Evolutionary conservation across 257 asterid genomes (phyloP).

Genomic region (Plantago major): DNA sequence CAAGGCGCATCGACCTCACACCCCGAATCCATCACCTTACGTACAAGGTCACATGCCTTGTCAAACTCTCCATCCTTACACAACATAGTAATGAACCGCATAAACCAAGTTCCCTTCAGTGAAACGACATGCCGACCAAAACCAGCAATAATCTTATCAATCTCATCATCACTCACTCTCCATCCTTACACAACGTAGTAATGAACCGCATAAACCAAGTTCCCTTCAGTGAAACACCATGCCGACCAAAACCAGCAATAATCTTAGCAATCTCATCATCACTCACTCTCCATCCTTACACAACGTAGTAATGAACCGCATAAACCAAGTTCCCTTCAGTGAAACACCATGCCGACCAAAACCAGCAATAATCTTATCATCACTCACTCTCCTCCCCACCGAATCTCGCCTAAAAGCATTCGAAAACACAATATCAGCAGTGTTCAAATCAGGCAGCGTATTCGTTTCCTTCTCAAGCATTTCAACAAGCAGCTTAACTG

Average conservation of each 20-base stretch:
- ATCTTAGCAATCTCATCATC: no score
- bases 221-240: no score
- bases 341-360: no score
- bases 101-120: conserved; percentile 33
- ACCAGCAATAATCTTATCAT: no score
- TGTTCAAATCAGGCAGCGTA: conserved; percentile 39
- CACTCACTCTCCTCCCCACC: conserved; percentile 42
- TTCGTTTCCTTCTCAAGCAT: conserved; percentile 41
- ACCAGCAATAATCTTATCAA: conserved; percentile 34
- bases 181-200: no score
- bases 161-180: conserved; percentile 48
- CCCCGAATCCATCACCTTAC: conserved; percentile 41
- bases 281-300: no score
- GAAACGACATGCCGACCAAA: conserved; percentile 39
- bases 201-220: no score
- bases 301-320: no score
- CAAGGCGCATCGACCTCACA: conserved; percentile 32
- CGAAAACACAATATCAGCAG: conserved; percentile 37
- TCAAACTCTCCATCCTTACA: conserved; percentile 42
- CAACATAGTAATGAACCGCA: conserved; percentile 40
- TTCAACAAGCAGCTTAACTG: conserved; percentile 67
- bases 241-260: no score
- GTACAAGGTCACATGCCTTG: conserved; percentile 64
- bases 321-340: no score
- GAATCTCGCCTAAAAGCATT: conserved; percentile 31